A percentile compares a stretch with the other conserved stretches of the same genome.
phyloP scores from a whole-genome alignment of 108 stramenopile species.

The Skeletonema marinoi region DNA sequence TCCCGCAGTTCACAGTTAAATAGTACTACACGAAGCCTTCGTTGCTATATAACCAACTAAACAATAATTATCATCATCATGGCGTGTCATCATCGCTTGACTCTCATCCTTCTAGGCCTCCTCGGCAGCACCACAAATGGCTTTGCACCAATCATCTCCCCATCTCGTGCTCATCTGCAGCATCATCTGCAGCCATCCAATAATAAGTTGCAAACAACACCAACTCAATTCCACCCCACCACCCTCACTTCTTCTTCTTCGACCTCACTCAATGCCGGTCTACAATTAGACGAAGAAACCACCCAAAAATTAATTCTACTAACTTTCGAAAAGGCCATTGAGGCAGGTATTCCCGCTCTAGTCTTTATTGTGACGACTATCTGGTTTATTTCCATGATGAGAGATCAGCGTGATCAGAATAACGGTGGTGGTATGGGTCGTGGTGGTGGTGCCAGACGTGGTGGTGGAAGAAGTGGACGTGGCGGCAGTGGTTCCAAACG shows the following conservation, averaged over 20 bases:
- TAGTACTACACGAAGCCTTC: no score
- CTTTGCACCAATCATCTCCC: neutral
- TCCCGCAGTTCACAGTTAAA: no score
- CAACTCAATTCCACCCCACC: no score
- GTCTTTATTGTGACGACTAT: slow-evolving; percentile 22
- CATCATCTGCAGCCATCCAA: neutral
- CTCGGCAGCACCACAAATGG: neutral
- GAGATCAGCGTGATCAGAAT: neutral
- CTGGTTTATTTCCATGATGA: slow-evolving; percentile 26
- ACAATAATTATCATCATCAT: no score
- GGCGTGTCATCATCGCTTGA: no score
- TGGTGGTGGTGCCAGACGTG: neutral
- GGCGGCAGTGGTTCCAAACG: neutral
- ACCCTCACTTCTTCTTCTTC: no score
- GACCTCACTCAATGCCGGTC: neutral
- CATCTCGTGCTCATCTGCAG: neutral
- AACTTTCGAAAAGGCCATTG: slow-evolving; percentile 39
- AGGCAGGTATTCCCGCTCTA: slow-evolving; percentile 37
- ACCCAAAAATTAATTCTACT: slow-evolving; percentile 39
- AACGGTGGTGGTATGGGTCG: neutral
- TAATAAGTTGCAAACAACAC: no score
- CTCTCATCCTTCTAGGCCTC: no score
- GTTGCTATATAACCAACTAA: no score
- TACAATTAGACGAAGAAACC: slow-evolving; percentile 27
- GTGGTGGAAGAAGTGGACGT: neutral